Evolutionary conservation across 225 moss, liverwort and hornwort species (phyloP).

Genomic region (Pseudoscleropodium purum): DNA sequence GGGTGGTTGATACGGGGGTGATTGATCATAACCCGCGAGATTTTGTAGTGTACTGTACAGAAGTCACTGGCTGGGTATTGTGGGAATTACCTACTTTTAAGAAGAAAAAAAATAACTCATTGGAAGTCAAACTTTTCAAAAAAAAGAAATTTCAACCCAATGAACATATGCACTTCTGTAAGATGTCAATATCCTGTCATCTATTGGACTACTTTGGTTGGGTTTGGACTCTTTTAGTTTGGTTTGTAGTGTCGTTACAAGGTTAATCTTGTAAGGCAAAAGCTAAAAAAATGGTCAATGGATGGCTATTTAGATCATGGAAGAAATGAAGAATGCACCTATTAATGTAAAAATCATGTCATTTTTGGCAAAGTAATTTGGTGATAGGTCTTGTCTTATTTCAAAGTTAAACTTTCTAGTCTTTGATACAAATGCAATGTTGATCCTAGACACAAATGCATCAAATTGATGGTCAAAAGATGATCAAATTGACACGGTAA

Average conservation of each 20-base stretch:
- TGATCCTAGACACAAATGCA: too few species aligned
- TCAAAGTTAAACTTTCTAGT: too few species aligned
- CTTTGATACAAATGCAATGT: too few species aligned
- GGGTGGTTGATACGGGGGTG: background rate
- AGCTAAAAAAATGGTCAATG: background rate
- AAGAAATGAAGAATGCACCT: background rate
- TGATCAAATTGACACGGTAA: background rate
- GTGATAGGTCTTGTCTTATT: too few species aligned
- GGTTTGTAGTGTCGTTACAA: rapidly evolving
- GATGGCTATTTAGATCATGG: background rate
- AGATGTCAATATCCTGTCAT: background rate
- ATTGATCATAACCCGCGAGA: background rate
- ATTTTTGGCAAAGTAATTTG: background rate
- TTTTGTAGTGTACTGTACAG: background rate
- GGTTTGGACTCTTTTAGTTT: too few species aligned
- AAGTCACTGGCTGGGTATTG: background rate
- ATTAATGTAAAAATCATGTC: rapidly evolving
- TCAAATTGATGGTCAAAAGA: too few species aligned
- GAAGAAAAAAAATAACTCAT: background rate
- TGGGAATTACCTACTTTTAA: background rate
- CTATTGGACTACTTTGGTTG: background rate
- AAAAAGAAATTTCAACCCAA: too few species aligned
- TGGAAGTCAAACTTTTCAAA: background rate
- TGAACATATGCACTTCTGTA: background rate
- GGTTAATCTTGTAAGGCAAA: background rate